Evolutionary conservation across 140 eudicot species (phyloP), one percentile per base, ranked within the genome.

Genomic region (Ambrosia hybrid): DNA sequence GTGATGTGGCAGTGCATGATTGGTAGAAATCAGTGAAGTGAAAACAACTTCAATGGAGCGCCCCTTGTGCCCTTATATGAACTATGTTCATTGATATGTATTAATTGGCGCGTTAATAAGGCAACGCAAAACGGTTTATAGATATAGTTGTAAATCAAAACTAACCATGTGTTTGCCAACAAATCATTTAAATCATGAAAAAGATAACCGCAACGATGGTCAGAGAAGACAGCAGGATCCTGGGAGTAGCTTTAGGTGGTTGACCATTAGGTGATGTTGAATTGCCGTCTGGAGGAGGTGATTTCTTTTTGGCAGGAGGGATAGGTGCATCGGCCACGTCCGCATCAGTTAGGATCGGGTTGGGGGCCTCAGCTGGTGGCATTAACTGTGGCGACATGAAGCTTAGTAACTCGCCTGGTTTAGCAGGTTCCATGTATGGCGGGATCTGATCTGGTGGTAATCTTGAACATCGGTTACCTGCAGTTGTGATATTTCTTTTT

Each of bases 361-460:
- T 76, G 62, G 98, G 97, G 77, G 97, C 93, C 70, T 80, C 73
- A 12, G 97, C 96, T 53, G 97, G 98, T 56, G 98, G 91, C 63
- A 75, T 0, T 6, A 21, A 4, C 2, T 21, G 41, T 9, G 83
- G 51, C 1, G 43, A 2, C 83, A 85, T 80, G 16, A 79, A 21
- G 26, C 26, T 5, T 16, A 84, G 34, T 68, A 93, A 85, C 57
- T 75, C 69, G 5, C 88, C 94, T 0, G 91, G 84, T 7, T 3
- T 7, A 13, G 82, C 83, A 1, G 96, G 82, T 17, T 4, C 2
- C 97, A 90, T 90, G 88, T 85, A 93, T 3, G 34, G 6, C 63
- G 89, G 84, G 49, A 75, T 81, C 48, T 72, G 51, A 0, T 71
- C 17, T 56, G 65, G 76, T 72, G 84, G 81, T 49, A 80, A 78